phyloP scores from a whole-genome alignment of 73 alveolate species.

The Symbiodinium pilosum region DNA sequence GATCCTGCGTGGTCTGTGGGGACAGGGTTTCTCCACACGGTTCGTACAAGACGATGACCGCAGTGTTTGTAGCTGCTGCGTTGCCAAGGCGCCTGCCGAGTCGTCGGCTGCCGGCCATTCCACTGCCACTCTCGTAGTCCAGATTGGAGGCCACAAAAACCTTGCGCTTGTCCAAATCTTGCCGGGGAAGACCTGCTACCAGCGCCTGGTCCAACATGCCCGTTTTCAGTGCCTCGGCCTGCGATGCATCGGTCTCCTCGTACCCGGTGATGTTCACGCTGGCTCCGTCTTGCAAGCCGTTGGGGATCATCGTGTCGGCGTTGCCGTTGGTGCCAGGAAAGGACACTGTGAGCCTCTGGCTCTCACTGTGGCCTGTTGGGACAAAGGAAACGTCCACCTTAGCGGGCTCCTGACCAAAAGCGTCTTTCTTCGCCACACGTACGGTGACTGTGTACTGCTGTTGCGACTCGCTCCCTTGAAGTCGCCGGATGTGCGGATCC shows the following conservation, averaged over 20 bases:
- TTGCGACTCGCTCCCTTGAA: neutral
- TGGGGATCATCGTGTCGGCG: conserved; percentile 68
- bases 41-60: conserved; percentile 57
- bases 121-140: neutral
- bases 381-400: conserved; percentile 51
- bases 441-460: neutral
- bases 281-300: too few species aligned
- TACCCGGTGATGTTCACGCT: conserved; percentile 60
- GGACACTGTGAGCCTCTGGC: conserved; percentile 32
- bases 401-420: neutral
- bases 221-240: conserved; percentile 19
- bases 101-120: neutral
- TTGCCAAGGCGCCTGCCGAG: neutral
- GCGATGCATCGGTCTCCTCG: conserved; percentile 53
- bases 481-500: conserved; percentile 3
- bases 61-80: conserved; percentile 31
- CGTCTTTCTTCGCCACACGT: neutral
- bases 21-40: conserved; percentile 25
- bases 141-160: conserved; percentile 32
- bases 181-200: neutral
- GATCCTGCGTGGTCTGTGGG: conserved; percentile 30
- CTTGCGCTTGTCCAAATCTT: conserved; percentile 26
- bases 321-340: conserved; percentile 61
- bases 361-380: conserved; percentile 57
- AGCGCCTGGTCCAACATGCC: conserved; percentile 4